Percentiles rank a stretch among this genome's conserved stretches.
Conservation (phyloP, 2,329 filamentous ascomycete species). For the Monascus ruber region DNA sequence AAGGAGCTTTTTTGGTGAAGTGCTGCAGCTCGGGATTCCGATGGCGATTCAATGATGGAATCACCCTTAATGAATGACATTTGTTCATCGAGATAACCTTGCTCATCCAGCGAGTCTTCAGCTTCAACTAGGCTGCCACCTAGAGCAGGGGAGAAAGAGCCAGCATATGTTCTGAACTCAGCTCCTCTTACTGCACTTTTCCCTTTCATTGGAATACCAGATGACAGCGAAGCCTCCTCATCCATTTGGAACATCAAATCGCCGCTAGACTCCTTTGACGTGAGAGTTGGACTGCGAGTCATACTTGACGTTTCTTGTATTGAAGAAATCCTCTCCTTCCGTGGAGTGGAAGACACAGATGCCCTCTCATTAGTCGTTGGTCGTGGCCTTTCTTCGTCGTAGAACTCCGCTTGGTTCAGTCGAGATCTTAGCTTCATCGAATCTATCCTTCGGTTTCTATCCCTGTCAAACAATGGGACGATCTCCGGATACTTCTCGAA, state of each 20-base stretch:
- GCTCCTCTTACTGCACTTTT: constrained; percentile 15
- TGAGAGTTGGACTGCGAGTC: constrained; percentile 54
- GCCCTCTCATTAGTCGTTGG: constrained; percentile 56
- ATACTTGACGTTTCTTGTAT: constrained; percentile 29
- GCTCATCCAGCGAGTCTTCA: constrained; percentile 14
- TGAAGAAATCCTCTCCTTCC: constrained; percentile 29
- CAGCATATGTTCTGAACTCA: constrained; percentile 10
- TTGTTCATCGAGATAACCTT: constrained; percentile 16
- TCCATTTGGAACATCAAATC: constrained; percentile 96
- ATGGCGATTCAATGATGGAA: constrained; percentile 13
- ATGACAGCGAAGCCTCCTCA: constrained; percentile 46
- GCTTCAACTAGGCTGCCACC: constrained; percentile 15
- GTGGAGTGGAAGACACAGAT: constrained; percentile 35
- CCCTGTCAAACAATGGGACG: constrained; percentile 24
- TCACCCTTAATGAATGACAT: constrained; percentile 15
- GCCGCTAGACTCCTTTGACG: constrained; percentile 53
- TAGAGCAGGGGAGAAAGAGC: constrained; percentile 13
- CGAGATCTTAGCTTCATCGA: constrained; percentile 60
- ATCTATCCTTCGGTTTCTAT: constrained; percentile 55
- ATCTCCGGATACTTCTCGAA: constrained; percentile 37
- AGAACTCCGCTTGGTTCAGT: constrained; percentile 55
- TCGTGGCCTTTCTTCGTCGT: constrained; percentile 50
- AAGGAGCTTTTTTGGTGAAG: constrained; percentile 14
- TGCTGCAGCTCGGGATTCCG: constrained; percentile 9
- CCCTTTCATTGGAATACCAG: constrained; percentile 16